Conservation (phyloP, 2,329 filamentous ascomycete species). For the Thielaviopsis musarum region DNA sequence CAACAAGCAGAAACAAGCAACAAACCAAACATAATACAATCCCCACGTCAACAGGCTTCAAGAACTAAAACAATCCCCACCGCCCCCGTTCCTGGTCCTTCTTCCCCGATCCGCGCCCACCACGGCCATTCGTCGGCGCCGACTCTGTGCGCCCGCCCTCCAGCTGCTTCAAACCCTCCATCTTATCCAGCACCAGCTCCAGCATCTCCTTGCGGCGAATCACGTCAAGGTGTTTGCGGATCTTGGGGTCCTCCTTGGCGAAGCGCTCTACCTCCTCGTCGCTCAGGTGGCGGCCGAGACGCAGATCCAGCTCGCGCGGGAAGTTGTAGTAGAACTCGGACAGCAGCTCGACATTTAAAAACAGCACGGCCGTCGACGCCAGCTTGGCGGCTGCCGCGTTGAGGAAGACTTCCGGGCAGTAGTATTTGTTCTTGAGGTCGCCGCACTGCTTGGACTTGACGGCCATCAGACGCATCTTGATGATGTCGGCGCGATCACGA, state of each 20-base stretch:
- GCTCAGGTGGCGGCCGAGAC: constrained; percentile 65
- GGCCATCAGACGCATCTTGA: constrained; percentile 78
- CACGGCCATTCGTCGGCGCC: constrained; percentile 1
- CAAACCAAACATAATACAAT: background rate
- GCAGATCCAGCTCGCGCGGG: constrained; percentile 74
- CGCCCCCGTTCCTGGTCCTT: constrained; percentile 26
- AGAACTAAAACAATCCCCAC: constrained; percentile 31
- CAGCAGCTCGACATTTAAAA: constrained; percentile 90
- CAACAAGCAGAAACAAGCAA: background rate
- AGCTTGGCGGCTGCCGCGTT: constrained; percentile 92
- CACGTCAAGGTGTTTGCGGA: constrained; percentile 76
- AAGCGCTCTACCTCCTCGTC: constrained; percentile 75
- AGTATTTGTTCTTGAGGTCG: constrained; percentile 74
- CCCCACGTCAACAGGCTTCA: constrained; percentile 5
- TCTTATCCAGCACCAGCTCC: constrained; percentile 86
- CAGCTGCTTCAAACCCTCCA: constrained; percentile 74
- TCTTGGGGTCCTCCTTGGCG: constrained; percentile 81
- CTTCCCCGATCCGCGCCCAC: constrained; percentile 10
- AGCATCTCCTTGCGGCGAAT: constrained; percentile 84
- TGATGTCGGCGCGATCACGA: constrained; percentile 73
- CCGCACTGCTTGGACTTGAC: constrained; percentile 84
- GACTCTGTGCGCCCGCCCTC: constrained; percentile 36
- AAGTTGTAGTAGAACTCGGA: constrained; percentile 98
- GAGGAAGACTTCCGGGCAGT: constrained; percentile 95
- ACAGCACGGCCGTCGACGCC: constrained; percentile 85